These are phyloP conservation scores for Yamadazyma dushanensis DNA, from an alignment of 1,139 yeast species.

Conservation along the genomic window DNA sequence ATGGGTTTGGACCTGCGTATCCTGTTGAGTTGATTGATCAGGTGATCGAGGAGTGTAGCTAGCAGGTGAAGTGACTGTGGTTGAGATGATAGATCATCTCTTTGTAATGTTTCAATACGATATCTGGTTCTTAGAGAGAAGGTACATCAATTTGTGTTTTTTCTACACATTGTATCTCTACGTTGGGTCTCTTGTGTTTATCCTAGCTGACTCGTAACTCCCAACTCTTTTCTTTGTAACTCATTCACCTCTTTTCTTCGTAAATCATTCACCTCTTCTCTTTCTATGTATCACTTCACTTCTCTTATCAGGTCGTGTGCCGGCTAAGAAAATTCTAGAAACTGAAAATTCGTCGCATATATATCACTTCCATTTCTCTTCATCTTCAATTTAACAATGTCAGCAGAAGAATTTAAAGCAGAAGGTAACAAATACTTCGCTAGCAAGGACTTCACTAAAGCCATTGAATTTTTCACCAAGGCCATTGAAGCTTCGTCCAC, in stretches of 20 bases:
- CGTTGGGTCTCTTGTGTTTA: too few species aligned
- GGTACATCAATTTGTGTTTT: too few species aligned
- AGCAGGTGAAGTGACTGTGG: not conserved
- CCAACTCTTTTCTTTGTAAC: too few species aligned
- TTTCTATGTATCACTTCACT: too few species aligned
- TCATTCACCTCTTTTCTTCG: too few species aligned
- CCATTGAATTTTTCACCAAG: slow-evolving; percentile 76
- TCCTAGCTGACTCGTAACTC: too few species aligned
- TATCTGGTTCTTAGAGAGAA: too few species aligned
- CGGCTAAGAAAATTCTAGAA: slow-evolving; percentile 12
- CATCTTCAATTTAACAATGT: slow-evolving; percentile 28
- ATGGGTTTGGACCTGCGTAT: slow-evolving; percentile 85
- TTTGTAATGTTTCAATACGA: too few species aligned
- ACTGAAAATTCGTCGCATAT: not conserved
- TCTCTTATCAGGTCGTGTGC: too few species aligned
- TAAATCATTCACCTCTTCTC: too few species aligned
- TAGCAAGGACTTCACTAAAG: slow-evolving; percentile 78
- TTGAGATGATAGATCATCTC: too few species aligned
- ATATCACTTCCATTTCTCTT: not conserved
- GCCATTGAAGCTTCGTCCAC: slow-evolving; percentile 82
- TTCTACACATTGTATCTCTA: too few species aligned
- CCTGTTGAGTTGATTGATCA: slow-evolving; percentile 49
- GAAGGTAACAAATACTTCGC: slow-evolving; percentile 92
- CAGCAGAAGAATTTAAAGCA: slow-evolving; percentile 73
- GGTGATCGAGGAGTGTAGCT: slow-evolving; percentile 19